These are phyloP conservation scores for Beauveria scarabaeidicola DNA, from an alignment of 2,329 filamentous ascomycete genomes.

Conservation along the genomic window DNA sequence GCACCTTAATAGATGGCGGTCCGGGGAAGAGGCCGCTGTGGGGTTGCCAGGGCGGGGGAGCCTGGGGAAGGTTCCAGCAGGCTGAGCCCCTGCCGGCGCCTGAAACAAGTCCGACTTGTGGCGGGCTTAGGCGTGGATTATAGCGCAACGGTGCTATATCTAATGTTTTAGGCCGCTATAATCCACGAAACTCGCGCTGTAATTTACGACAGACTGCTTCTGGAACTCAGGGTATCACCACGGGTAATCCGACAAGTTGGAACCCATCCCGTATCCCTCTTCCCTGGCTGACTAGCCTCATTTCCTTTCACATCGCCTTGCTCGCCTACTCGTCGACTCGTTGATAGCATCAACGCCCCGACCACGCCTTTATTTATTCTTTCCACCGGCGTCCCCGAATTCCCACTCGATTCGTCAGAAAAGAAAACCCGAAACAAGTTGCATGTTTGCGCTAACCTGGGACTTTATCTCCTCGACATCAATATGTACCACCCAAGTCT, in stretches of 20 bases:
- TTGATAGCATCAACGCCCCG: constrained; percentile 3
- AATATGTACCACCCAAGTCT: too few species aligned
- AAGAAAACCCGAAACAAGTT: neutral
- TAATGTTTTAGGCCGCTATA: too few species aligned
- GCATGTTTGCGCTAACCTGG: neutral
- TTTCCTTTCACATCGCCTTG: too few species aligned
- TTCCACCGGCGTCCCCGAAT: neutral
- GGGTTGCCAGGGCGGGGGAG: neutral
- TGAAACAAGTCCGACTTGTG: neutral
- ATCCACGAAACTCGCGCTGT: too few species aligned
- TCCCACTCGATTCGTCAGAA: neutral
- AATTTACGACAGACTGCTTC: neutral
- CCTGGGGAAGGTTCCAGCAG: neutral
- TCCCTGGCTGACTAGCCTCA: too few species aligned
- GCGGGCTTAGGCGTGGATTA: too few species aligned
- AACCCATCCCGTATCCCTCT: too few species aligned
- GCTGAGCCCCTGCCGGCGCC: neutral
- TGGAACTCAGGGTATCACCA: neutral
- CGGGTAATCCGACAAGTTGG: too few species aligned
- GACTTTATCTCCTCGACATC: neutral
- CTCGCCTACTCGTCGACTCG: neutral
- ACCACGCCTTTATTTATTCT: neutral
- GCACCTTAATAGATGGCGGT: neutral
- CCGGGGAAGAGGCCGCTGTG: neutral
- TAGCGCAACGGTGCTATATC: too few species aligned